phyloP scores from a whole-genome alignment of 2,329 filamentous ascomycete genomes.

The Hymenoscyphus albidus region DNA sequence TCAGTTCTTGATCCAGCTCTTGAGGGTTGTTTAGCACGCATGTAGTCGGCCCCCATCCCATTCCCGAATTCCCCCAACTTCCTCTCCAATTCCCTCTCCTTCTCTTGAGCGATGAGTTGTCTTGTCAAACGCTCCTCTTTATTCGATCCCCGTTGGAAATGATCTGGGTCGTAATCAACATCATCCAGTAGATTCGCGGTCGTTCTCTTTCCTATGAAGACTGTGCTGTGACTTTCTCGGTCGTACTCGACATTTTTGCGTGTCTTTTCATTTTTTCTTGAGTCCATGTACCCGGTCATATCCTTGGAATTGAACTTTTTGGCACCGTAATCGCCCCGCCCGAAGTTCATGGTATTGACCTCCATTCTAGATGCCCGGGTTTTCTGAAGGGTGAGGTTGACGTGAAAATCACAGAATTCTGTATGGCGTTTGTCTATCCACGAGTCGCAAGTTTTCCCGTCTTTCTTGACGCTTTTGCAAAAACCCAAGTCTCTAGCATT shows the following conservation, averaged over 20 bases:
- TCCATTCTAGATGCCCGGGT: conserved; percentile 67
- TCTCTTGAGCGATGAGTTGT: conserved; percentile 62
- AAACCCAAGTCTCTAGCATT: conserved; percentile 79
- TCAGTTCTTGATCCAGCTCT: conserved; percentile 13
- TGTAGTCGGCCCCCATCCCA: conserved; percentile 68
- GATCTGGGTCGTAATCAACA: conserved; percentile 54
- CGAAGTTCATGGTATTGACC: conserved; percentile 65
- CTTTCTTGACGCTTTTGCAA: conserved; percentile 80
- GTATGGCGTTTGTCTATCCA: conserved; percentile 91
- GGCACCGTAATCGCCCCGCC: conserved; percentile 27
- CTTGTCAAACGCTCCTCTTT: conserved; percentile 64
- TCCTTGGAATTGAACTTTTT: conserved; percentile 27
- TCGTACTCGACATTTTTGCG: conserved; percentile 49
- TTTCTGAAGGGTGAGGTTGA: conserved; percentile 75
- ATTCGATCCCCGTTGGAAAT: conserved; percentile 49
- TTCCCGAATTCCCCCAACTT: conserved; percentile 61
- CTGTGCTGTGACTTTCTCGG: conserved; percentile 53
- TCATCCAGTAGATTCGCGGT: conserved; percentile 63
- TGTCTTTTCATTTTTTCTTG: conserved; percentile 24
- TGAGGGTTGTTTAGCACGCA: conserved; percentile 41
- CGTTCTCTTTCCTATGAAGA: conserved; percentile 49
- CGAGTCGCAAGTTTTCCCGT: conserved; percentile 72
- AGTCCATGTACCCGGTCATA: conserved; percentile 25
- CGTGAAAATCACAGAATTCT: conserved; percentile 88
- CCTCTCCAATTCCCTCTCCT: conserved; percentile 68